Evolutionary conservation across 768 basidiomycete genomes (phyloP).

Genomic region (Agaricus sinodeliciosus): DNA sequence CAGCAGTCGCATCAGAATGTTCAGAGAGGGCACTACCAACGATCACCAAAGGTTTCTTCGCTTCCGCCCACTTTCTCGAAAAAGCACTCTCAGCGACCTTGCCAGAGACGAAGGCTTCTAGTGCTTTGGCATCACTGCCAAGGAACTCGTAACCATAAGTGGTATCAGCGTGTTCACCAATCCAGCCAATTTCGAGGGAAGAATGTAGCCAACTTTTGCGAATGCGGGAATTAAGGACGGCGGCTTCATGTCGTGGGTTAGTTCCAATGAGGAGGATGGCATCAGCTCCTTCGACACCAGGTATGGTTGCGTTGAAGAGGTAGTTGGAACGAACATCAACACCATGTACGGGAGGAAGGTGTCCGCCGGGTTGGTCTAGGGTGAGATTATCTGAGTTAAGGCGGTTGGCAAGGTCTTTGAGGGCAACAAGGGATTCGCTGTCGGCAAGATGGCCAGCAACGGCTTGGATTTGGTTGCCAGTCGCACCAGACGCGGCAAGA

Average conservation of each 20-base stretch:
- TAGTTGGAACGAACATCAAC: conserved; percentile 94
- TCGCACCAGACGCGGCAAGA: conserved; percentile 70
- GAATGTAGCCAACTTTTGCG: conserved; percentile 91
- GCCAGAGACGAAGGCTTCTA: conserved; percentile 72
- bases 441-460: conserved; percentile 91
- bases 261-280: conserved; percentile 91
- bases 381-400: conserved; percentile 93
- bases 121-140: conserved; percentile 66
- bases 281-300: conserved; percentile 87
- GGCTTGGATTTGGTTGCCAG: conserved; percentile 90
- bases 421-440: conserved; percentile 86
- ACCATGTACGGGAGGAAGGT: conserved; percentile 64
- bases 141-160: conserved; percentile 92
- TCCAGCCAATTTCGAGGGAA: conserved; percentile 77
- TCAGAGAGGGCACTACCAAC: conserved; percentile 85
- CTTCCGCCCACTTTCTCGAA: conserved; percentile 79
- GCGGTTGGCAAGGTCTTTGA: conserved; percentile 90
- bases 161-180: conserved; percentile 88
- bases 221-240: conserved; percentile 95
- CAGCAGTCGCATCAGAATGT: conserved; percentile 75
- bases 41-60: conserved; percentile 89
- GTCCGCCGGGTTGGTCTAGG: conserved; percentile 68
- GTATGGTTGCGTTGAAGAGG: conserved; percentile 90
- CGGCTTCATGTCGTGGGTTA: conserved; percentile 95
- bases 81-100: conserved; percentile 53